phyloP scores from a whole-genome alignment of 441 rosid genomes.

The Rhodomyrtus psidioides region DNA sequence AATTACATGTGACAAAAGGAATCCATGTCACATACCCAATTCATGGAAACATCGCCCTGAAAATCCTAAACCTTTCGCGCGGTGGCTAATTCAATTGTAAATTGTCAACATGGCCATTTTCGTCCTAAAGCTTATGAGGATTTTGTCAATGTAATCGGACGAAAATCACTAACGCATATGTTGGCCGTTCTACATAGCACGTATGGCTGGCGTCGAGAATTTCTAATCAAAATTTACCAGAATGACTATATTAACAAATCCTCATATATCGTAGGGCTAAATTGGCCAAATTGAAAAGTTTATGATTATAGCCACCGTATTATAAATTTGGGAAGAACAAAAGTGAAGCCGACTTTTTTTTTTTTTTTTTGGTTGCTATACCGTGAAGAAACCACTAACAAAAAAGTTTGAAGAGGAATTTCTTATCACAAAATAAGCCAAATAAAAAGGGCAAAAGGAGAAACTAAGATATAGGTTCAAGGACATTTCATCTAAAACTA shows the following conservation, averaged over 20 bases:
- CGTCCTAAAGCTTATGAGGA: too few species aligned
- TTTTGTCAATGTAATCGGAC: not conserved
- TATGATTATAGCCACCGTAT: accelerated
- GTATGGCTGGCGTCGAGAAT: accelerated
- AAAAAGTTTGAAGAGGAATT: not conserved
- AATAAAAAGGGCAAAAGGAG: not conserved
- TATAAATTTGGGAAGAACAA: not conserved
- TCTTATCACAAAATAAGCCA: not conserved
- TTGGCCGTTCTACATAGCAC: not conserved
- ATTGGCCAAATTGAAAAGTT: not conserved
- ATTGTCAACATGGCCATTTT: not conserved
- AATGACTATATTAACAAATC: not conserved
- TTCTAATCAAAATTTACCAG: accelerated
- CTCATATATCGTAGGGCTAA: accelerated
- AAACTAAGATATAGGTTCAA: not conserved
- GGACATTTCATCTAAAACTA: not conserved
- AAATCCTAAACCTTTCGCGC: accelerated
- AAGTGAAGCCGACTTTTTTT: not conserved
- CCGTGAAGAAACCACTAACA: too few species aligned
- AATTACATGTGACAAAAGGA: not conserved
- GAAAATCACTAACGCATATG: accelerated
- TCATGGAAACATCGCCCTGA: accelerated
- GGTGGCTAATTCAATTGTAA: accelerated
- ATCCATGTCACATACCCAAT: not conserved
- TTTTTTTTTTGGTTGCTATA: not conserved